Evolutionary conservation across 345 rosid species (phyloP), one percentile per base, ranked within the genome.

Genomic region (Populus simonii): DNA sequence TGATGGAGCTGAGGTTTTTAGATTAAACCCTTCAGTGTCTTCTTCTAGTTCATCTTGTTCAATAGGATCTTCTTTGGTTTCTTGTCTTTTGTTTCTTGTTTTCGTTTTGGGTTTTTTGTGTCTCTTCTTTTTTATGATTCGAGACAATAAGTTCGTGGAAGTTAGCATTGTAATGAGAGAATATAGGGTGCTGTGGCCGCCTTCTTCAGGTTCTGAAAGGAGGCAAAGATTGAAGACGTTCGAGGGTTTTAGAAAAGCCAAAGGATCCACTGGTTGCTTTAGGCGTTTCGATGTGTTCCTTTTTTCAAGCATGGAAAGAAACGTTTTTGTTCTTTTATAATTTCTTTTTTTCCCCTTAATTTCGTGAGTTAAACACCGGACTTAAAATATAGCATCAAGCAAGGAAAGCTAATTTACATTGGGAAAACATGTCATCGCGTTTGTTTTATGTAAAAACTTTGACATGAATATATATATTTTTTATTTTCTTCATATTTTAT

Each of bases 1-100:
- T 22, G 93, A 88, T 23, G 89, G 85, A 71, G 88, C 85, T 74
- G 91, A 84, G 80, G 74, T 66, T 76, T 90, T 91, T 62, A 96
- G 90, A 81, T 82, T 83, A 80, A 90, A 93, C 15, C 94, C 94
- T 75, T 53, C 55, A 11, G 76, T 86, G n/a, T 73, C 81, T 62
- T 81, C 87, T 9, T 74, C 89, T 20, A 78, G 89, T 57, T 81
- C 88, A 12, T 84, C 86, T 39, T 45, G 74, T 3, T 45, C 75
- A 12, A 16, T 8, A 38, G 20, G 27, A 4, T 3, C 51, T 27
- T 43, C 41, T 66, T 66, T 63, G 35, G 25, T 11, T 25, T 68
- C 74, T 79, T 27, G 51, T 67, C 9, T 35, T 76, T 20, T 79
- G 39, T 29, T 73, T 80, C 51, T 63, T 43, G 41, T 73, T 81